Conservation (phyloP, 345 rosid genomes). For the Syzygium aqueum region DNA sequence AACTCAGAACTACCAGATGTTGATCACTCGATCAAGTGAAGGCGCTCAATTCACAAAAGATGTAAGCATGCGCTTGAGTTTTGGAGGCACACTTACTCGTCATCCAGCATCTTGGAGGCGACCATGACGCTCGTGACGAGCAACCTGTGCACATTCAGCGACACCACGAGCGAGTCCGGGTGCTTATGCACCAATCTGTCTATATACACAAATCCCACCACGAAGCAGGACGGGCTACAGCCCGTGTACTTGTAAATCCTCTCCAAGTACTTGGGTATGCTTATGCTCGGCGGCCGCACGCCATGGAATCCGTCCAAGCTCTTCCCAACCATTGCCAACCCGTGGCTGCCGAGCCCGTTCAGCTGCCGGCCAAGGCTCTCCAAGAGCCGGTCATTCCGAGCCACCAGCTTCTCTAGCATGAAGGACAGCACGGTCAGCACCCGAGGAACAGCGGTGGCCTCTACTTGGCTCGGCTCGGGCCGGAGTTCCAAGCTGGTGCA, state of each 20-base stretch:
- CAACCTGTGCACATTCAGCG: conserved; percentile 72
- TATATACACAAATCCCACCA: conserved; percentile 71
- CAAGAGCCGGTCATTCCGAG: conserved; percentile 53
- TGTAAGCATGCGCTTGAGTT: not conserved
- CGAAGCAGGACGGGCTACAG: conserved; percentile 87
- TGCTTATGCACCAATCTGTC: conserved; percentile 68
- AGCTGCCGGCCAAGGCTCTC: conserved; percentile 11
- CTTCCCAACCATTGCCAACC: conserved; percentile 21
- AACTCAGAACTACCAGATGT: not conserved
- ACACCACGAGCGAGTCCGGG: conserved; percentile 62
- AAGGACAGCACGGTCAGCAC: conserved; percentile 58
- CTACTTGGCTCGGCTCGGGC: conserved; percentile 28
- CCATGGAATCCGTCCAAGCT: conserved; percentile 74
- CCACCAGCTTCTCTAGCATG: conserved; percentile 66
- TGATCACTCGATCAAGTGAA: not conserved
- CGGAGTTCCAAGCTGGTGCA: conserved; percentile 5
- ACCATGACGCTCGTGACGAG: conserved; percentile 82
- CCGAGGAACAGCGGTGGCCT: conserved; percentile 40
- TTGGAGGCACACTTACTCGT: conserved; percentile 42
- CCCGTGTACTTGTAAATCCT: conserved; percentile 76
- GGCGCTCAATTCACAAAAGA: not conserved
- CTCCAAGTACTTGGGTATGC: conserved; percentile 71
- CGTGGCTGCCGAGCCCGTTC: not conserved
- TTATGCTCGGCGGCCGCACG: conserved; percentile 64
- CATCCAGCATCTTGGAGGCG: conserved; percentile 88